Evolutionary conservation across 2,329 filamentous ascomycete genomes (phyloP).

Genomic region (Cladosporium sp.): DNA sequence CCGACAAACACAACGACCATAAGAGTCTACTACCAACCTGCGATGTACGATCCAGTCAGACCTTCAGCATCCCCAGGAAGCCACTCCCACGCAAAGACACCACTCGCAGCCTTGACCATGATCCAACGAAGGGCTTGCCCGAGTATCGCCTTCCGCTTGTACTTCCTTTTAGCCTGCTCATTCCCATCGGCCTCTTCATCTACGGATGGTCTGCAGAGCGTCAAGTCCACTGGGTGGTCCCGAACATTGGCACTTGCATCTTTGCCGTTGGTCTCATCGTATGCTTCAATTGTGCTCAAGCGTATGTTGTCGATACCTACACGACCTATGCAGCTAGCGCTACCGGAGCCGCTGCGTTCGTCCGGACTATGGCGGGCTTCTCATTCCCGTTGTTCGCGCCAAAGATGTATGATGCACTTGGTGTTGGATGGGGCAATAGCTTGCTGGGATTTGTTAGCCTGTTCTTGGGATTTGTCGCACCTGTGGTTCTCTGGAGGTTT

Average conservation of each 20-base stretch:
- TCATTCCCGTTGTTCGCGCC: constrained; percentile 54
- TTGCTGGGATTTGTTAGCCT: constrained; percentile 54
- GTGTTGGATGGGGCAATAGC: constrained; percentile 58
- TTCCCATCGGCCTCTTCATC: constrained; percentile 29
- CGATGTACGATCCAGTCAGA: not conserved
- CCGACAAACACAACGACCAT: not conserved
- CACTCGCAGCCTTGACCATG: constrained; percentile 31
- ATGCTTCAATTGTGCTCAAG: constrained; percentile 27
- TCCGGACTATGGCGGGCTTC: constrained; percentile 50
- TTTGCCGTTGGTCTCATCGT: constrained; percentile 27
- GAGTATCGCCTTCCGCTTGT: constrained; percentile 51
- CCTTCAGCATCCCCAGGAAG: not conserved
- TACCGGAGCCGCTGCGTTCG: constrained; percentile 49
- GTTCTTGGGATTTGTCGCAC: constrained; percentile 37
- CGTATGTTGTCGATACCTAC: constrained; percentile 50
- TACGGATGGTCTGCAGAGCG: constrained; percentile 29
- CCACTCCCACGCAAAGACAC: constrained; percentile 15
- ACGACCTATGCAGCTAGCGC: constrained; percentile 51
- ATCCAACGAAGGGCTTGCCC: constrained; percentile 28
- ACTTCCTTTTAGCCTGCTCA: constrained; percentile 43
- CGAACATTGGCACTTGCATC: constrained; percentile 28
- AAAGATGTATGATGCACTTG: constrained; percentile 39
- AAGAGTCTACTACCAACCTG: not conserved
- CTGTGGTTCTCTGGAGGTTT: constrained; percentile 40
- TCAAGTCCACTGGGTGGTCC: constrained; percentile 29